Evolutionary conservation across 2,329 filamentous ascomycete genomes (phyloP), one percentile per base, ranked within the genome.

Genomic region (Truncatella angustata): DNA sequence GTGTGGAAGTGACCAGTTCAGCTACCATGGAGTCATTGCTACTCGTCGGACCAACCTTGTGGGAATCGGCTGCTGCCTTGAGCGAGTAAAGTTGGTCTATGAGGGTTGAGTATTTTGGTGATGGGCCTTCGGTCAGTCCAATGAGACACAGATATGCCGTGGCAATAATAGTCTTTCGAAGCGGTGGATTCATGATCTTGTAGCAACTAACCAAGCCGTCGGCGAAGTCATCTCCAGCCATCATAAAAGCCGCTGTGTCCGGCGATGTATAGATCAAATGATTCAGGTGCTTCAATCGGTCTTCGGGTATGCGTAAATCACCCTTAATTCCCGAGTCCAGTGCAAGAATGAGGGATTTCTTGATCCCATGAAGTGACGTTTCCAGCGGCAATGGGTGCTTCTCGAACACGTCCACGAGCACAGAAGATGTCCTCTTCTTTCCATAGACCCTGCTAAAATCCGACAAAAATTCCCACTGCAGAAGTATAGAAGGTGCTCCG

Each of bases 191-290:
- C 67, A 82, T 84, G 52, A 86, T 78, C 45, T 74, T 78, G 68
- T 86, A 92, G 55, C 85, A 85, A 46, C 73, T 73, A 34, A 83
- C 75, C 11, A 96, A 76, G 1, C 87, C 84, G 66, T 97, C 93
- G 18, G 96, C 70, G 60, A 94, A 93, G 69, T 97, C 93, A 47
- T 88, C 91, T 1, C 93, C 93, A 0, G 88, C 88, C 60, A 96
- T 81, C 61, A 96, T 86, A 59, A 89, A 75, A 1, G 74, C 71
- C 18, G 80, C 80, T 1, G 76, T 73, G 18, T 77, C 73, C 0
- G 82, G 74, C 4, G 85, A 90, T 5, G 74, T 75, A 58, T 83
- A 78, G 4, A 91, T 70, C 4, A 92, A 70, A 46, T 83, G 77
- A 53, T 84, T 88, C n/a, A 90, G 64, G 9, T 73, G 73, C 43